Evolutionary conservation across 1,284 basidiomycete genomes (phyloP).

Genomic region (Abortiporus biennis): DNA sequence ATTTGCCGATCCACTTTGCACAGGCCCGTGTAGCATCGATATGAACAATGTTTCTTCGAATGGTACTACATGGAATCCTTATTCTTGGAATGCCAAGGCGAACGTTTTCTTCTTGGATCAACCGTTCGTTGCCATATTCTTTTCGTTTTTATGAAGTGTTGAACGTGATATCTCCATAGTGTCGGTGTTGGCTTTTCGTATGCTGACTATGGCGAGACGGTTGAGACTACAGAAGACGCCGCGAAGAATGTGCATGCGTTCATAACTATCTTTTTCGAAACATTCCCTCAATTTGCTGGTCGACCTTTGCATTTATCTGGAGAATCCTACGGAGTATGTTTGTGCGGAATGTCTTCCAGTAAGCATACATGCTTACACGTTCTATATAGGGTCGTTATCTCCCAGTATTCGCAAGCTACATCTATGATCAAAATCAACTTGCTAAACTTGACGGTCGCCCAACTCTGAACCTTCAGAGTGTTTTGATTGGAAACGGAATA

Average conservation of each 20-base stretch:
- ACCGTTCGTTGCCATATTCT: slow-evolving; percentile 29
- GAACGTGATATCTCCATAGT: slow-evolving; percentile 10
- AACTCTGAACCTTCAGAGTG: slow-evolving; percentile 63
- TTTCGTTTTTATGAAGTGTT: not conserved
- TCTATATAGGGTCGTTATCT: slow-evolving; percentile 62
- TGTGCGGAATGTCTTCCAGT: not conserved
- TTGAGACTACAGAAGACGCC: slow-evolving; percentile 67
- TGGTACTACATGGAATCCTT: slow-evolving; percentile 54
- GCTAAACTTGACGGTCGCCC: slow-evolving; percentile 48
- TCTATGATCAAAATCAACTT: slow-evolving; percentile 67
- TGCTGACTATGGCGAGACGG: slow-evolving; percentile 45
- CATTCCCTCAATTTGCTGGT: slow-evolving; percentile 62
- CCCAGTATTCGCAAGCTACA: slow-evolving; percentile 76
- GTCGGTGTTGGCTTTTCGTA: slow-evolving; percentile 69
- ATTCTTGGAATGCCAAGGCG: slow-evolving; percentile 60
- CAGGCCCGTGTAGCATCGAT: slow-evolving; percentile 55
- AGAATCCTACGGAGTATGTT: slow-evolving; percentile 57
- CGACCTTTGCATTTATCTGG: slow-evolving; percentile 64
- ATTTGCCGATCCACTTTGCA: not conserved
- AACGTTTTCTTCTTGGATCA: slow-evolving; percentile 73
- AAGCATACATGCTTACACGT: slow-evolving; percentile 23
- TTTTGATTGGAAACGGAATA: slow-evolving; percentile 59
- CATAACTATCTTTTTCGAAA: slow-evolving; percentile 70
- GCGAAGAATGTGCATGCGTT: slow-evolving; percentile 69
- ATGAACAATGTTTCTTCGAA: slow-evolving; percentile 39